Conservation (phyloP, 108 stramenopile genomes). For the Nannochloropsis gaditana region DNA sequence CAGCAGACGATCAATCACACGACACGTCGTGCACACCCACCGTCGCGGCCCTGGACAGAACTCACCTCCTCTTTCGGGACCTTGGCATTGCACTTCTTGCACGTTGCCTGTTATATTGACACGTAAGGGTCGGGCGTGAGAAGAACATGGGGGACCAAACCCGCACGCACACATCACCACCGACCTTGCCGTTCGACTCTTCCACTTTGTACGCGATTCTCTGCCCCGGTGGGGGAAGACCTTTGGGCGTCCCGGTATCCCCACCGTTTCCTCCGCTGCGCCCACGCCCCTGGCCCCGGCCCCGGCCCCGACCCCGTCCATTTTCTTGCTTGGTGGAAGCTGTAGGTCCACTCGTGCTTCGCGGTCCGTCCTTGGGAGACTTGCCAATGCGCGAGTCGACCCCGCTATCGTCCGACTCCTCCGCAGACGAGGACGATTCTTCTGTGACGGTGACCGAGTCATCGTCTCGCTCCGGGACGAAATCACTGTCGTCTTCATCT, state of each 20-base stretch:
- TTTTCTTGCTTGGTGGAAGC: background rate
- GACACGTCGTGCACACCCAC: background rate
- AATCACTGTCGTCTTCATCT: conserved; percentile 42
- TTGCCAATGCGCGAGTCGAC: conserved; percentile 4
- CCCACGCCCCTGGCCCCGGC: conserved; percentile 7
- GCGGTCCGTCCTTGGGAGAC: background rate
- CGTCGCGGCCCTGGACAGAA: background rate
- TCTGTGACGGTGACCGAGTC: background rate
- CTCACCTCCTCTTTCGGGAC: background rate
- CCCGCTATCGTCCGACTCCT: conserved; percentile 15
- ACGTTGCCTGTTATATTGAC: conserved; percentile 47
- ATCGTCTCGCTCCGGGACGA: conserved; percentile 19
- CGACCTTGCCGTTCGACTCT: background rate
- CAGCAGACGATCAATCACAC: background rate
- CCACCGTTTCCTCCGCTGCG: background rate
- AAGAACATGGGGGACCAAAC: too few relatives aligned
- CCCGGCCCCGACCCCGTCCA: background rate
- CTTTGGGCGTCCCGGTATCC: background rate
- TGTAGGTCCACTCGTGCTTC: background rate
- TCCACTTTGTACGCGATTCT: conserved; percentile 1
- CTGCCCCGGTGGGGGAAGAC: background rate
- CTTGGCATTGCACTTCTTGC: conserved; percentile 45
- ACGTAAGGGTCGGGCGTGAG: background rate
- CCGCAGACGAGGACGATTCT: background rate
- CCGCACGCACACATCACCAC: too few relatives aligned